Evolutionary conservation across 345 rosid genomes (phyloP), one percentile per base, ranked within the genome.

Genomic region (Ceriops zippeliana): DNA sequence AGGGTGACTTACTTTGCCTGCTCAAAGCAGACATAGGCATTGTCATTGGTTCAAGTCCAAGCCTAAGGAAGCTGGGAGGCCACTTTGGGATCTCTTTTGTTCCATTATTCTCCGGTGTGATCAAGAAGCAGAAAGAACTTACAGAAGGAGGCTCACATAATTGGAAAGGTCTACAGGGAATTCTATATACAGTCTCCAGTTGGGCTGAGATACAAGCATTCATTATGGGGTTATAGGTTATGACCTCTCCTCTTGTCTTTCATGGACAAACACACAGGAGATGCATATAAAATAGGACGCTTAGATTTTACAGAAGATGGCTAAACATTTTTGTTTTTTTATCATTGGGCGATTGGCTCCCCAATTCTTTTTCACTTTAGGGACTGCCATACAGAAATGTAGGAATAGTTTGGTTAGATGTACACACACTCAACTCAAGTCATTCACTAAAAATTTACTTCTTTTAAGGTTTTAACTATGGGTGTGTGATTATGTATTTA

Each of bases 181-280:
- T 34, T 24, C 65, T 72, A 9, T 72, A 72, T 30, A 72, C 75
- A 46, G 70, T 72, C 47, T 65, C 70, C 19, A 31, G 56, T 49
- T 72, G 75, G 75, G 51, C 69, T n/a, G 75, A 72, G 70, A 65
- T 72, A 58, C 70, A 65, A 15, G 77, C 73, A 47, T n/a, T 52
- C 26, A 42, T 66, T 61, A 46, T 42, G 46, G 68, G 61, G 49
- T 42, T 42, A 42, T 42, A 42, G 49, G 4, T 42, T 13, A 42
- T 13, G 49, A 42, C 19, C 19, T 13, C 17, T 42, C 47, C 5
- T 11, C 20, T 53, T 19, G 49, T 26, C 49, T 26, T 6, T 37
- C 46, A 51, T 15, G 1, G 3, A 42, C 61, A 35, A 27, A 69
- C 75, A 51, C 73, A 70, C 73, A 37, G 68, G 22, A 30, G 24